Evolutionary conservation across 2,329 filamentous ascomycete genomes (phyloP).

Genomic region (Aspergillus tubingensis): DNA sequence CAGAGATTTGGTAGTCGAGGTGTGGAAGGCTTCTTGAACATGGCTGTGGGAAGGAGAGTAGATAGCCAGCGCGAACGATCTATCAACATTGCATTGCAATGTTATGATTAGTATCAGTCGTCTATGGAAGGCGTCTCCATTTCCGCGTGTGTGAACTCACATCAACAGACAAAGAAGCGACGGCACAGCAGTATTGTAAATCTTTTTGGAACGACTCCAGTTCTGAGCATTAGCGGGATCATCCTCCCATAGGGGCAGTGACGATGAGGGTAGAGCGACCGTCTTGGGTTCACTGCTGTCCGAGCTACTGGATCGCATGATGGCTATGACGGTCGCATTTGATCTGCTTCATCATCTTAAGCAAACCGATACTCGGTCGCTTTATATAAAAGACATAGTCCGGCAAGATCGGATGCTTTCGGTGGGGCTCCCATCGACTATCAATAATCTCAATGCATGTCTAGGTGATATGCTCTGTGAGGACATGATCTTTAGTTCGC

Average conservation of each 20-base stretch:
- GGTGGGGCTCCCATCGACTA: too few species aligned
- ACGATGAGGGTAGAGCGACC: background rate
- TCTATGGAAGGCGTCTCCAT: too few species aligned
- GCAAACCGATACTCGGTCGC: too few species aligned
- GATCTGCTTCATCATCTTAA: too few species aligned
- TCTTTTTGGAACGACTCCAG: constrained; percentile 2
- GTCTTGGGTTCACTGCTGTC: background rate
- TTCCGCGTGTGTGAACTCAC: background rate
- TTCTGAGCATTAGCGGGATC: constrained; percentile 9
- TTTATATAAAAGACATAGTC: too few species aligned
- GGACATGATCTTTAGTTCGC: too few species aligned
- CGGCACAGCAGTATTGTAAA: constrained; percentile 9
- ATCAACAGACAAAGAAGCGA: constrained; percentile 5
- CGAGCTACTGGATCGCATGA: background rate
- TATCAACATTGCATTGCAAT: background rate
- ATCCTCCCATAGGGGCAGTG: background rate
- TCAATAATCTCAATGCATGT: too few species aligned
- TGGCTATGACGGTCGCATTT: too few species aligned
- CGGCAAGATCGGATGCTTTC: too few species aligned
- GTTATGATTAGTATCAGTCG: too few species aligned
- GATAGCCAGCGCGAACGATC: constrained; percentile 15
- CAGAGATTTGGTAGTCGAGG: constrained; percentile 9
- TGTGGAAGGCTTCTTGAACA: constrained; percentile 8
- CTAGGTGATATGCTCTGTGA: too few species aligned
- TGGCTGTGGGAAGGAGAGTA: constrained; percentile 14